Evolutionary conservation across 2,329 filamentous ascomycete species (phyloP).

Genomic region (Pyrenophora seminiperda): DNA sequence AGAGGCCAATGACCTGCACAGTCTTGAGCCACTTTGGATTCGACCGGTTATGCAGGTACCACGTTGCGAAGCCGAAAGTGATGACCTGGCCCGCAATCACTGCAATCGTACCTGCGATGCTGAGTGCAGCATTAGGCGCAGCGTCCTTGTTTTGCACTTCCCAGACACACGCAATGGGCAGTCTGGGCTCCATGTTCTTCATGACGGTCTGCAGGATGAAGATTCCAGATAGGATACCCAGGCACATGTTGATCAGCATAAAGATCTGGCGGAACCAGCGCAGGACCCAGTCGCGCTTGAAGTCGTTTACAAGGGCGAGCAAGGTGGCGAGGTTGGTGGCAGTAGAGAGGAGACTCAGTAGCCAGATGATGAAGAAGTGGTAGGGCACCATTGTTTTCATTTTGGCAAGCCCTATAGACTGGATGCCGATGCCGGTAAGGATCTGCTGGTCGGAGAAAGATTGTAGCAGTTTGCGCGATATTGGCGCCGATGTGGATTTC

Average conservation of each 20-base stretch:
- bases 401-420: constrained; percentile 66
- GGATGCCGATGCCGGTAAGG: constrained; percentile 71
- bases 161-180: constrained; percentile 69
- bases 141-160: constrained; percentile 48
- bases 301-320: constrained; percentile 68
- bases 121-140: constrained; percentile 52
- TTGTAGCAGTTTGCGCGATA: constrained; percentile 67
- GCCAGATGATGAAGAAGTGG: constrained; percentile 75
- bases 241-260: constrained; percentile 68
- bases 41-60: constrained; percentile 65
- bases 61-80: constrained; percentile 65
- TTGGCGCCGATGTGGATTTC: constrained; percentile 54
- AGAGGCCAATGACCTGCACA: constrained; percentile 60
- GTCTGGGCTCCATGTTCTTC: constrained; percentile 57
- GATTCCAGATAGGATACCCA: constrained; percentile 62
- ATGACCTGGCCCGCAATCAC: constrained; percentile 64
- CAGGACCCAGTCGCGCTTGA: constrained; percentile 69
- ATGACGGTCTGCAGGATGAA: constrained; percentile 63
- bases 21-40: constrained; percentile 60
- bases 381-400: constrained; percentile 65
- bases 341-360: constrained; percentile 67
- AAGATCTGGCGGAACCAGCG: constrained; percentile 68
- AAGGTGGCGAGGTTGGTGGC: constrained; percentile 69
- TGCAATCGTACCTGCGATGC: constrained; percentile 64
- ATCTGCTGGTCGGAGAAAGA: constrained; percentile 72